phyloP scores from a whole-genome alignment of 2,329 filamentous ascomycete species.

The Trichoderma citrinoviride region DNA sequence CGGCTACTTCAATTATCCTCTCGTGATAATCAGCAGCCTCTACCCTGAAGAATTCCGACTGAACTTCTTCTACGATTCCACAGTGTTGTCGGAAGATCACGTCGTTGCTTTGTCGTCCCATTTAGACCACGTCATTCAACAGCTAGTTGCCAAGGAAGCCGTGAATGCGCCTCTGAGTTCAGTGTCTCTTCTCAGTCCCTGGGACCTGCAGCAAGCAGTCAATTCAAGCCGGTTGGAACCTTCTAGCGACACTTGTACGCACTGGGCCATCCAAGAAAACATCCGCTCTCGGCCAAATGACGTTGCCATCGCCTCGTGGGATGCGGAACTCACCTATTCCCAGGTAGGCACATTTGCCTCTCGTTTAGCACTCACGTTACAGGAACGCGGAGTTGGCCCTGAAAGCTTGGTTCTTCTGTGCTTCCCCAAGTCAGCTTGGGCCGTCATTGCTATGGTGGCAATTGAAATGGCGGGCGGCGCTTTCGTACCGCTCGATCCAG shows the following conservation, averaged over 20 bases:
- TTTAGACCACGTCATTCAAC: slow-evolving; percentile 7
- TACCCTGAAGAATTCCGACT: background rate
- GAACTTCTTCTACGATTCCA: slow-evolving; percentile 4
- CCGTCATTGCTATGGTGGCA: slow-evolving; percentile 22
- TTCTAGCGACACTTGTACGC: background rate
- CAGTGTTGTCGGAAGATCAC: slow-evolving; percentile 1
- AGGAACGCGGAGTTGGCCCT: slow-evolving; percentile 9
- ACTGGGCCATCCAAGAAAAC: slow-evolving; percentile 6
- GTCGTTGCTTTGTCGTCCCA: slow-evolving; percentile 1
- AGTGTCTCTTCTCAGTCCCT: slow-evolving; percentile 11
- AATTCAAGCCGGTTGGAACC: background rate
- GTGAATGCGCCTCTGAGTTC: background rate
- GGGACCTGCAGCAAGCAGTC: slow-evolving; percentile 10
- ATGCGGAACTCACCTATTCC: slow-evolving; percentile 17
- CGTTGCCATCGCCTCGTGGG: slow-evolving; percentile 9
- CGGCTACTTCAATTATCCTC: slow-evolving; percentile 17
- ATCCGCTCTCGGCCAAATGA: background rate
- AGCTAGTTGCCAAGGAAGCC: background rate
- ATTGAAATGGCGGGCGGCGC: slow-evolving; percentile 25
- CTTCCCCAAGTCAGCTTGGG: slow-evolving; percentile 24
- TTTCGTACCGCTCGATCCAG: slow-evolving; percentile 24
- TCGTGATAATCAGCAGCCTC: background rate
- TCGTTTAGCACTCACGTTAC: slow-evolving; percentile 5
- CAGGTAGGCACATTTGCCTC: background rate
- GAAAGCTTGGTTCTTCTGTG: slow-evolving; percentile 22